phyloP scores from a whole-genome alignment of 495 filamentous ascomycete species.

The Terfezia claveryi region DNA sequence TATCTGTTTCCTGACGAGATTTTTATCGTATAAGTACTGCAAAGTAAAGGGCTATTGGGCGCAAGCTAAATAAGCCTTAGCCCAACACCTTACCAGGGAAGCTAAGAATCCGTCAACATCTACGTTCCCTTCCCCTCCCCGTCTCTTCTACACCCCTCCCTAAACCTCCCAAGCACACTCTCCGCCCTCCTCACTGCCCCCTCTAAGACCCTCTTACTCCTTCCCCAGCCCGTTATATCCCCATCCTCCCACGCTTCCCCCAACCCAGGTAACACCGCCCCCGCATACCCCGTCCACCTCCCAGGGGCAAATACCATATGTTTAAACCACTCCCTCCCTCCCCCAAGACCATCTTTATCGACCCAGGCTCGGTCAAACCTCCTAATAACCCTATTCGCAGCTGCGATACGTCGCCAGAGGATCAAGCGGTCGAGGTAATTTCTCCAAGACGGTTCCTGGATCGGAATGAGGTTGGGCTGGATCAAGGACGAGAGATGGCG shows the following conservation, averaged over 20 bases:
- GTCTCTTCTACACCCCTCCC: not conserved
- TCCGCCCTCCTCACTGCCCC: not conserved
- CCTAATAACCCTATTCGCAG: constrained; percentile 4
- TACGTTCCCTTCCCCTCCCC: not conserved
- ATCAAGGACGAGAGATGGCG: not conserved
- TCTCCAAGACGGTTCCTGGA: not conserved
- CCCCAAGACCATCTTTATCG: constrained; percentile 8
- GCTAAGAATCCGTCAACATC: too few relatives aligned
- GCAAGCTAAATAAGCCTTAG: too few relatives aligned
- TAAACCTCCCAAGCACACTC: not conserved
- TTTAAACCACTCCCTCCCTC: constrained; percentile 11
- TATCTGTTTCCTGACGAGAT: too few relatives aligned
- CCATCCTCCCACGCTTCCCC: constrained; percentile 7
- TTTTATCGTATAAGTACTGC: too few relatives aligned
- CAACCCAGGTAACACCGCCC: constrained; percentile 13
- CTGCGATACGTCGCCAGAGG: not conserved
- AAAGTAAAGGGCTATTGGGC: too few relatives aligned
- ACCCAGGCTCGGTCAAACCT: constrained; percentile 11
- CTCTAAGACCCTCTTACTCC: not conserved
- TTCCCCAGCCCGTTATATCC: constrained; percentile 3
- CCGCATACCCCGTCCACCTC: constrained; percentile 15
- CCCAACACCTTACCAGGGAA: too few relatives aligned
- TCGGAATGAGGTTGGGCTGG: not conserved
- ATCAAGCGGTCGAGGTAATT: not conserved
- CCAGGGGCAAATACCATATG: constrained; percentile 18